Base-by-base conservation (phyloP, 768 basidiomycete species). In the Daedaleopsis nitida region DNA sequence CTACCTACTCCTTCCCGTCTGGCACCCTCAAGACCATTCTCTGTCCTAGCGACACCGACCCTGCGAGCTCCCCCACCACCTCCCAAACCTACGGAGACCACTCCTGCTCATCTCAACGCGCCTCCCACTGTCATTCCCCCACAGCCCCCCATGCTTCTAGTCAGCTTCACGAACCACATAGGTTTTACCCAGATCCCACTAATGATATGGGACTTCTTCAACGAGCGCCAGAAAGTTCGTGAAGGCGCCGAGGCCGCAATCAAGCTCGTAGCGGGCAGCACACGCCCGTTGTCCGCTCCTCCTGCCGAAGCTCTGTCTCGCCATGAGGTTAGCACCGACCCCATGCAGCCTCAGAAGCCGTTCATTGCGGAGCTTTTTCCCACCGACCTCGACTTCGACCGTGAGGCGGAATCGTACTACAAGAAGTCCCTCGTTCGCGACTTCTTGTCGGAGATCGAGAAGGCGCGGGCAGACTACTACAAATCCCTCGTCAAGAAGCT, bases 161-260 rank as follows among this genome's bases (percentile, higher is more conserved):
- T 94, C 34, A 80, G 86, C 13, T 93, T 87, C 72, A 80, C 82
- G 42, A 85, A 94, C 68, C 81, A 88, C 65, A 80, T 96, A 55
- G 95, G 95, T 8, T 82, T 96, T 70, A 83, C 81, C 32, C 91
- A 92, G 69, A 86, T 96, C 58, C 95, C 95, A 13, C 75, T 83
- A 66, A 96, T 96, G 94, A 83, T 96, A 50, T 89, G 86, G 85
- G 91, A 87, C 64, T 94, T 94, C 75, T 98, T 97, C 79, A 95
- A 94, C 71, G 88, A 91, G 71, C 86, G 94, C 9, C 77, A 85
- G 50, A 86, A 90, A 69, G 93, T 94, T n/a, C 82, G 76, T 7
- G 74, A 83, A 13, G 96, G 96, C 35, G 88, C 91, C 11, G 87
- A 96, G 65, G 89, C 89, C 12, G 95, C 89, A 0, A 90, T 92